Conservation (phyloP, 2,329 filamentous ascomycete genomes). For the Pseudovirgaria hyperparasitica region DNA sequence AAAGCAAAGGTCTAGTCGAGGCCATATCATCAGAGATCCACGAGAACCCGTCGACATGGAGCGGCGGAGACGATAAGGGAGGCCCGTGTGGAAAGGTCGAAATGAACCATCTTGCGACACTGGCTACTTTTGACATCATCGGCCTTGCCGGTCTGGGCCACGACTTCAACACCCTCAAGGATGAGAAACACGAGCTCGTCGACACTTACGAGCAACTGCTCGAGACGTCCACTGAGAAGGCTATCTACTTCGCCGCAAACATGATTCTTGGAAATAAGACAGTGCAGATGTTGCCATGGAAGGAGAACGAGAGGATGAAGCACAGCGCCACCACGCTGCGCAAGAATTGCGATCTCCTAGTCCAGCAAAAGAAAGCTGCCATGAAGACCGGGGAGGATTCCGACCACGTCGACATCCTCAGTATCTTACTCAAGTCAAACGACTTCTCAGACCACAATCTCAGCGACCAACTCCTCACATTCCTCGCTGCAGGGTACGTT, state of each 20-base stretch:
- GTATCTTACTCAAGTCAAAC: slow-evolving; percentile 38
- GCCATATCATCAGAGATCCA: slow-evolving; percentile 44
- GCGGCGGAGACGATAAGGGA: slow-evolving; percentile 15
- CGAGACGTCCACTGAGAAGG: slow-evolving; percentile 35
- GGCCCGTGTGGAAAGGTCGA: slow-evolving; percentile 28
- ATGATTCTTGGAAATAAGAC: slow-evolving; percentile 24
- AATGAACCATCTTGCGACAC: slow-evolving; percentile 30
- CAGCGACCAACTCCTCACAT: slow-evolving; percentile 43
- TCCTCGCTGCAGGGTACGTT: slow-evolving; percentile 40
- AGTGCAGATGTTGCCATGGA: slow-evolving; percentile 33
- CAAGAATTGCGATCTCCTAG: slow-evolving; percentile 32
- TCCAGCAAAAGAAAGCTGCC: slow-evolving; percentile 33
- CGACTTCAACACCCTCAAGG: slow-evolving; percentile 29
- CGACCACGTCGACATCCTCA: slow-evolving; percentile 29
- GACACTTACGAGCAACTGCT: slow-evolving; percentile 30
- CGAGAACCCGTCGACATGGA: slow-evolving; percentile 18
- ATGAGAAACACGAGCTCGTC: slow-evolving; percentile 29
- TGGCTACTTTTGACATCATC: slow-evolving; percentile 35
- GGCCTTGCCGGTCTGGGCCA: slow-evolving; percentile 32
- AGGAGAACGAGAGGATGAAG: slow-evolving; percentile 29
- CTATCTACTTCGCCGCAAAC: slow-evolving; percentile 29
- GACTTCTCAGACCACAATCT: slow-evolving; percentile 41
- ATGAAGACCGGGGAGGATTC: slow-evolving; percentile 21
- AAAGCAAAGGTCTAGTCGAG: slow-evolving; percentile 54
- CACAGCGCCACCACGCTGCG: slow-evolving; percentile 23